A percentile compares a stretch with the other conserved stretches of the same genome.
Conservation (phyloP, 78 protist genomes). For the Monocercomonoides exilis region DNA sequence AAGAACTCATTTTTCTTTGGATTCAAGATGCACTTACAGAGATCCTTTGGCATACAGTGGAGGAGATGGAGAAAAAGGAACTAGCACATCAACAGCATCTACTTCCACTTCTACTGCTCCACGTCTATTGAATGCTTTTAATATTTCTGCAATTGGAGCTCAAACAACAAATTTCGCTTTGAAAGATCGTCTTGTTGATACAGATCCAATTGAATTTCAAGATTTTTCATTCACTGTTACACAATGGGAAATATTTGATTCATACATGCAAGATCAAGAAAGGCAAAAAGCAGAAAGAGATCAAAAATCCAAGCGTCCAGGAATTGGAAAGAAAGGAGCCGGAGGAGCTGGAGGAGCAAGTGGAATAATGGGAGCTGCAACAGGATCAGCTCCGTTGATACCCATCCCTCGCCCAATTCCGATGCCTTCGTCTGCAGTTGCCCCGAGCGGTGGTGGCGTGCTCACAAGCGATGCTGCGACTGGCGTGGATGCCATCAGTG, state of each 20-base stretch:
- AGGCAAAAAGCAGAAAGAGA: not conserved
- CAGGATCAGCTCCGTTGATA: not conserved
- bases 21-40: not conserved
- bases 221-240: conserved; percentile 26
- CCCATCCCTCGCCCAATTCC: not conserved
- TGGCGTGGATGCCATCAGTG: not conserved
- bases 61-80: not conserved
- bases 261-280: conserved; percentile 47
- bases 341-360: not conserved
- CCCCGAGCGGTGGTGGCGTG: not conserved
- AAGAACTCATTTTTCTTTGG: conserved; percentile 33
- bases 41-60: not conserved
- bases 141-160: conserved; percentile 62
- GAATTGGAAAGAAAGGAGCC: not conserved
- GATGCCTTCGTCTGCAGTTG: not conserved
- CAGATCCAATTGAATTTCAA: conserved; percentile 47
- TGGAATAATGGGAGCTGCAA: not conserved
- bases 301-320: not conserved
- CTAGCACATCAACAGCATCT: not conserved
- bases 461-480: not conserved
- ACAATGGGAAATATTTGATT: conserved; percentile 64
- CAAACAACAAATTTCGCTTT: conserved; percentile 34
- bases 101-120: not conserved
- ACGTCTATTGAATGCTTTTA: conserved; percentile 63
- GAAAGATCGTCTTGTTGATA: conserved; percentile 16